phyloP scores from a whole-genome alignment of 2,329 filamentous ascomycete genomes.

The Zasmidium citrigriseum region DNA sequence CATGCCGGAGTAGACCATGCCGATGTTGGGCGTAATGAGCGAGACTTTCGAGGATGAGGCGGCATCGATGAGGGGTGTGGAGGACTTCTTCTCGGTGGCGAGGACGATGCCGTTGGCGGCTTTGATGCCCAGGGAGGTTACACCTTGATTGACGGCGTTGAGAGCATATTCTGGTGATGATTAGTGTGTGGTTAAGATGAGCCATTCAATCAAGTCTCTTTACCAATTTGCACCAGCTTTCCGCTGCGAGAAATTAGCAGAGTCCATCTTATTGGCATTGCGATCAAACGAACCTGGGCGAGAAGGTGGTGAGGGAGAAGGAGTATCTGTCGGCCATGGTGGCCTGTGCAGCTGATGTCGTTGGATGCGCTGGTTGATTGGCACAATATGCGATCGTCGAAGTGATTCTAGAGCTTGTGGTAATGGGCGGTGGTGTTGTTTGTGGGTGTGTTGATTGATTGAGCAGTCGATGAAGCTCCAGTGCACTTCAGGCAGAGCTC shows the following conservation, averaged over 20 bases:
- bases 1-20: constrained; percentile 99
- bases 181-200: constrained; percentile 12
- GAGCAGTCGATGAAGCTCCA: constrained; percentile 1
- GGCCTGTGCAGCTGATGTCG: constrained; percentile 22
- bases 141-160: constrained; percentile 98
- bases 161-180: constrained; percentile 82
- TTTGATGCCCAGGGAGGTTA: constrained; percentile 98
- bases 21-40: constrained; percentile 97
- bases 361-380: constrained; percentile 1
- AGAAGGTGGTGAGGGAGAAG: constrained; percentile 99
- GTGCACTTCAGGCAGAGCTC: too few species aligned
- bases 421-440: background rate
- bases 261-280: constrained; percentile 15
- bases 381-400: background rate
- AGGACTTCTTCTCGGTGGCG: constrained; percentile 99
- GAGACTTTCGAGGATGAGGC: constrained; percentile 96
- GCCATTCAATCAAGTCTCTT: constrained; percentile 4
- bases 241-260: constrained; percentile 61
- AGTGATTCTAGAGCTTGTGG: background rate
- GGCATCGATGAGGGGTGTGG: constrained; percentile 93
- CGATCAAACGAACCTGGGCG: constrained; percentile 76
- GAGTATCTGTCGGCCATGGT: constrained; percentile 97
- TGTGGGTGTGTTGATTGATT: background rate
- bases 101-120: constrained; percentile 99
- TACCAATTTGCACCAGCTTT: constrained; percentile 98